These are phyloP conservation scores for Hypoxylon sp. DNA, from an alignment of 2,329 filamentous ascomycete species.

Conservation along the genomic window DNA sequence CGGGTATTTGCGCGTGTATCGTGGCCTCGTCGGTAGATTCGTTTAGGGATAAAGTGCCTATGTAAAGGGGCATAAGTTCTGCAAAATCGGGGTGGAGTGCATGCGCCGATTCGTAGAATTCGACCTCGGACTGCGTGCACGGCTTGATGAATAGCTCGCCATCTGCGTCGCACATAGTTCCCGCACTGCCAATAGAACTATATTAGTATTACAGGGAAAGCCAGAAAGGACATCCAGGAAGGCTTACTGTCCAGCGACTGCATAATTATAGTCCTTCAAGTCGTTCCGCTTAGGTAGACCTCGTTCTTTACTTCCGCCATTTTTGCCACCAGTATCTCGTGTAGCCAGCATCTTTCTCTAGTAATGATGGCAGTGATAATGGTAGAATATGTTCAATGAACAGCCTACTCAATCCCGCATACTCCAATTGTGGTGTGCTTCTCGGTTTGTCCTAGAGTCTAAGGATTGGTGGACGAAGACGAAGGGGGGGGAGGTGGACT, in stretches of 20 bases:
- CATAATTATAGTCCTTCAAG: conserved; percentile 78
- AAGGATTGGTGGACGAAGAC: conserved; percentile 16
- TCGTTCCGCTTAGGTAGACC: conserved; percentile 71
- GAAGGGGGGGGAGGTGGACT: conserved; percentile 22
- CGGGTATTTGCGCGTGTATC: conserved; percentile 66
- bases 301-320: conserved; percentile 46
- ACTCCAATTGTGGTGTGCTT: conserved; percentile 9
- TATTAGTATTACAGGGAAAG: conserved; percentile 40
- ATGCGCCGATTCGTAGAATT: conserved; percentile 85
- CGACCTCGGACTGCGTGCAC: conserved; percentile 86
- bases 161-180: conserved; percentile 85
- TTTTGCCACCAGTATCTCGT: conserved; percentile 48
- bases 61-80: conserved; percentile 85
- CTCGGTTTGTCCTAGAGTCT: conserved; percentile 14
- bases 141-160: conserved; percentile 95
- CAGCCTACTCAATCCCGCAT: conserved; percentile 30
- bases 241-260: conserved; percentile 87
- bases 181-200: conserved; percentile 73
- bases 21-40: conserved; percentile 63
- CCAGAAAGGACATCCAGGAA: conserved; percentile 18
- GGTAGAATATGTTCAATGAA: conserved; percentile 26
- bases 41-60: conserved; percentile 83
- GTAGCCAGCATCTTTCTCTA: conserved; percentile 43
- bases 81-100: conserved; percentile 79
- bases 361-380: conserved; percentile 11